Evolutionary conservation across 768 basidiomycete genomes (phyloP), one percentile per base, ranked within the genome.

Genomic region (Psilocybe cyanescens): DNA sequence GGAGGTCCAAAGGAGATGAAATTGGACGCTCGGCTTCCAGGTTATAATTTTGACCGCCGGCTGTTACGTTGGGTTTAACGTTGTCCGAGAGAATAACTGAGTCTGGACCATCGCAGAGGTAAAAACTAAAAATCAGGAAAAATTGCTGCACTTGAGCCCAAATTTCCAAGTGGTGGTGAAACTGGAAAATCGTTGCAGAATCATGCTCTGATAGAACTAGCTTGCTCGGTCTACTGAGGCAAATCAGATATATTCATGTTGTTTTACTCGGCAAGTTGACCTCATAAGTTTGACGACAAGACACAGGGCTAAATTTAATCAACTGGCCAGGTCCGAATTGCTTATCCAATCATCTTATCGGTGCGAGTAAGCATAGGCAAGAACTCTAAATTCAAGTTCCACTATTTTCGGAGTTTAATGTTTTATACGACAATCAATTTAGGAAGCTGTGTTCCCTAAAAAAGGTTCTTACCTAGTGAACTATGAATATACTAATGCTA

Each of bases 381-480:
- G 14, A n/a, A 24, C 5, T 9, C 6, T 51, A 28, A 24, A 41
- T 45, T 31, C 14, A 56, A 29, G 24, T 45, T 45, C 55, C 55
- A 56, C 39, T 19, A 58, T 37, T 51, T 49, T 44, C 57, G 24
- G 29, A 35, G 33, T 37, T 28, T 24, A 17, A 33, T 53, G 51
- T 37, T 30, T 60, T 49, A 28, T 28, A 35, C 29, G 28, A 44
- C 41, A 44, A 60, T 60, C 59, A 55, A 55, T 62, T 57, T 58
- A 62, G 61, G 61, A 62, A 62, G 52, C 56, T 58, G 45, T 48
- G 28, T 58, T 58, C 41, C 57, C 61, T 58, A 55, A 62, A 62
- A 46, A 28, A 62, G 61, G 52, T 46, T 50, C 28, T 16, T 19
- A 57, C 52, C 5, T 24, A 14, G 28, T 44, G 41, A 46, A 48